Evolutionary conservation across 768 basidiomycete species (phyloP), one percentile per base, ranked within the genome.

Genomic region (Boletus bicolor): DNA sequence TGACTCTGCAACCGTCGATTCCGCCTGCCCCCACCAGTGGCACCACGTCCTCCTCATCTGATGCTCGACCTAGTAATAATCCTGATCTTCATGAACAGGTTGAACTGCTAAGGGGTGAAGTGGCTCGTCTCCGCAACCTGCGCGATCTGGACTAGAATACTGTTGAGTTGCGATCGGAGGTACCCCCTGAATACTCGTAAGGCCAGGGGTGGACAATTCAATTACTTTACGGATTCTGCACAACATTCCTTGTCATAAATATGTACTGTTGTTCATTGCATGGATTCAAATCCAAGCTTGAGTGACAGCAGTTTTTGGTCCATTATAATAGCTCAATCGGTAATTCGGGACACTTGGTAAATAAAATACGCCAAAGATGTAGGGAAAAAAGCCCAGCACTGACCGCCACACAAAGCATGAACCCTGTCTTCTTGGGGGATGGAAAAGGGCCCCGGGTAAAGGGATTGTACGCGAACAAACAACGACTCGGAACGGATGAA

Each of bases 101-200:
- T 4, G 62, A 45, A 2, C 4, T 28, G 8, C 43, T 63, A 1
- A 44, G 49, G 34, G 51, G 30, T 1, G 63, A 61, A 37, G 54
- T 64, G 2, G 51, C 56, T 24, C 59, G 56, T 32, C 51, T 64
- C 4, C 54, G 56, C 12, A 14, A 37, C 6, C 2, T 44, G 12
- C 48, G 47, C 0, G 6, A 28, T 28, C 6, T 28, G 28, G 28
- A 28, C 28, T 5, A 4, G 28, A 28, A 28, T 28, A 28, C 28
- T 6, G 6, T 6, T 28, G 28, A 28, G 28, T 28, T 28, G 28
- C 28, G 28, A 28, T 28, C 28, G 28, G 36, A 55, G n/a, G 21
- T 24, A 28, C 42, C 51, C 14, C 28, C 51, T 6, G 26, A 24
- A 37, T 44, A 44, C 32, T 41, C 39, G 15, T 46, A 5, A 28